Evolutionary conservation across 164 flowering plant genomes (phyloP).

Genomic region (Akebia trifoliata): DNA sequence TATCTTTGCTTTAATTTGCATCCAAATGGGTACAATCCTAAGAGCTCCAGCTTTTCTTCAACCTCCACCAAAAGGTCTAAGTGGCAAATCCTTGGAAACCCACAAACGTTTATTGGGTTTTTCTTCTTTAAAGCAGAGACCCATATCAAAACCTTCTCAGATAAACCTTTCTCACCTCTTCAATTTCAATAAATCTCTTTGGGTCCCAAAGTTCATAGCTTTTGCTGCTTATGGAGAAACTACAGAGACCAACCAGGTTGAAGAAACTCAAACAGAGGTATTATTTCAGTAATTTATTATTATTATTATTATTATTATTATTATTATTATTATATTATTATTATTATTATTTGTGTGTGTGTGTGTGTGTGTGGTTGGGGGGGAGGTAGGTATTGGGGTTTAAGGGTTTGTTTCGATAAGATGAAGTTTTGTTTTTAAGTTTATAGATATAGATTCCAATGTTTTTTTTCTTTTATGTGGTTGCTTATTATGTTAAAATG

Average conservation of each 20-base stretch:
- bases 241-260: slow-evolving; percentile 13
- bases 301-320: not conserved
- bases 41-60: slow-evolving; percentile 8
- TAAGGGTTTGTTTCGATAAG: too few species aligned
- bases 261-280: slow-evolving; percentile 16
- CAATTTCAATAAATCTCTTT: not conserved
- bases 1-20: too few species aligned
- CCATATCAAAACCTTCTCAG: not conserved
- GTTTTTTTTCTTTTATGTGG: too few species aligned
- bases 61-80: not conserved
- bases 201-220: slow-evolving; percentile 10
- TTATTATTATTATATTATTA: not conserved
- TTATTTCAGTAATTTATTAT: not conserved
- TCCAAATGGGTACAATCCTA: slow-evolving; percentile 17
- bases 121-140: slow-evolving; percentile 7
- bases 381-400: too few species aligned
- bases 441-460: too few species aligned
- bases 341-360: not conserved
- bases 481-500: too few species aligned
- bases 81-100: slow-evolving; percentile 4
- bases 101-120: not conserved
- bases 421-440: too few species aligned
- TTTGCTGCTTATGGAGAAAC: slow-evolving; percentile 18
- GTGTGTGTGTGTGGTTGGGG: too few species aligned
- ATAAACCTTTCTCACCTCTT: slow-evolving; percentile 7